Base-by-base conservation (phyloP, 192 early-diverging fungal genomes). In the Coemansia guatemalensis region DNA sequence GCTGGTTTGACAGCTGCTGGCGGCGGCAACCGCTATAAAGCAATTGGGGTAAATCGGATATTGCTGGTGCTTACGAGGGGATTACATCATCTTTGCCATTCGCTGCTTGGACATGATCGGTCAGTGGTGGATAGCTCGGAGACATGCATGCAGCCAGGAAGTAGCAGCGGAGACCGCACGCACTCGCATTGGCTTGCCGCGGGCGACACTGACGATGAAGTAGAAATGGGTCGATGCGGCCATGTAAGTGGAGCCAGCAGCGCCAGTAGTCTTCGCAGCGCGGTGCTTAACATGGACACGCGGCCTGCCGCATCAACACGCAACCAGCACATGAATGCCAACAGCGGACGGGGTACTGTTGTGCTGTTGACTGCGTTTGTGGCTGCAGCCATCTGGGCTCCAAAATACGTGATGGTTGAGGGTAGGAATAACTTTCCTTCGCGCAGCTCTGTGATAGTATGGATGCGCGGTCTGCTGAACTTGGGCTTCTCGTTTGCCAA, bases 331-430 rank as follows among this genome's bases (percentile, higher is more conserved):
- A 24, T 48, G 17, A 26, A 32, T n/a, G n/a, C 18, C 4, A 11
- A n/a, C 12, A 22, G 25, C n/a, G 56, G 64, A 4, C 33, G 66
- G 23, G 25, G 44, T 14, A 35, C 60, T 8, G 52, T 53, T 2
- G n/a, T 24, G 27, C 48, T 33, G 23, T 18, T 60, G 27, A 49
- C 35, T 7, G 24, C 33, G 21, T 39, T 58, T 33, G 25, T 49
- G 62, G 68, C 56, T 4, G 22, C 23, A 39, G 50, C 70, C 0
- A 41, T 61, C 1, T 78, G 75, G 75, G 23, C 75, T 21, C 75
- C 75, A 3, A 54, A 55, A 2, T 60, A 58, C 35, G 35, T 21
- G 6, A 49, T 69, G 65, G 56, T 65, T 12, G 27, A 50, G 30
- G 14, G 48, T 60, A 20, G 50, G 21, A 30, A 48, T 8, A 24